These are phyloP conservation scores for Euphrasia arctica DNA, from an alignment of 305 asterid species.

Conservation along the genomic window DNA sequence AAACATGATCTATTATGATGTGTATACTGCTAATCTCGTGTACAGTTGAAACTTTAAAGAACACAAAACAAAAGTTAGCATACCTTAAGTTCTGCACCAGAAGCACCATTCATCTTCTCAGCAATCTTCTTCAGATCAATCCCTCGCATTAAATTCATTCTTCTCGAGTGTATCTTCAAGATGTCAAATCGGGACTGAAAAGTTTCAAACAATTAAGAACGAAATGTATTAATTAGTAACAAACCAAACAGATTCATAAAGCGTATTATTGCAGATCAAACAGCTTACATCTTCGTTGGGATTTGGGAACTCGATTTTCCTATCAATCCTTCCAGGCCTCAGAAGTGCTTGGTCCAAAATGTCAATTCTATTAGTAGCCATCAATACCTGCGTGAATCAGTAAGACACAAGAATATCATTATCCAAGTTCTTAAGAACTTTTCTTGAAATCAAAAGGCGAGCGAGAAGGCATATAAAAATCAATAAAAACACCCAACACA, in stretches of 20 bases:
- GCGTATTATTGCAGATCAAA: background rate
- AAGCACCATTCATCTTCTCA: constrained; percentile 93
- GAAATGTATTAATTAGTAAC: background rate
- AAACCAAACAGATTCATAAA: constrained; percentile 17
- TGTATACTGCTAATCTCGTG: background rate
- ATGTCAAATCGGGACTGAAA: constrained; percentile 71
- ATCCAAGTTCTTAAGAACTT: constrained; percentile 1
- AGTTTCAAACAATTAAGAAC: constrained; percentile 18
- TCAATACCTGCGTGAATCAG: constrained; percentile 59
- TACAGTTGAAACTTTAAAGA: background rate
- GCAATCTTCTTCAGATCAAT: constrained; percentile 91
- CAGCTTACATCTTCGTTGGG: constrained; percentile 78
- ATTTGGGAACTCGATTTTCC: constrained; percentile 96
- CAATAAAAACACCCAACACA: constrained; percentile 13
- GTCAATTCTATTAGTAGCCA: constrained; percentile 97
- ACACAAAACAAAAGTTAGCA: constrained; percentile 1
- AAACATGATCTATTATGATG: background rate
- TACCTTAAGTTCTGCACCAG: constrained; percentile 95
- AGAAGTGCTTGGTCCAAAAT: constrained; percentile 94
- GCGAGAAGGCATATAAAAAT: background rate
- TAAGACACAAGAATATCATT: background rate
- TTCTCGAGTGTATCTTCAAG: constrained; percentile 83
- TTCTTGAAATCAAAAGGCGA: background rate
- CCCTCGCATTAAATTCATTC: constrained; percentile 86
- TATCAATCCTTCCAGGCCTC: constrained; percentile 92